Evolutionary conservation across 768 basidiomycete species (phyloP).

Genomic region (Tephrocybe sp.): DNA sequence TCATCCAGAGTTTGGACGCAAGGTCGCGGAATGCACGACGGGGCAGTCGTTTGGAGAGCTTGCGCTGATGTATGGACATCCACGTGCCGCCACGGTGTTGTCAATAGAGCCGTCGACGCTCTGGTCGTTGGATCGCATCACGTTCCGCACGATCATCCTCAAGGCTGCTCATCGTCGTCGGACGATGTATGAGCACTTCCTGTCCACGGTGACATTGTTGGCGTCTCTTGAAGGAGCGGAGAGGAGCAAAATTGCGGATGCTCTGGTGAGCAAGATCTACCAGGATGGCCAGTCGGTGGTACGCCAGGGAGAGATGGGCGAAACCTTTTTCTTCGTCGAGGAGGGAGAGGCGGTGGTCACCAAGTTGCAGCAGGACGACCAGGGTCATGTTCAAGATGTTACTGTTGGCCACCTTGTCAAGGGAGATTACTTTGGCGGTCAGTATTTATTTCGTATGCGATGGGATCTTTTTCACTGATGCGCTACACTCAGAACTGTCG

Average conservation of each 20-base stretch:
- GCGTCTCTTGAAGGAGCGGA: slow-evolving; percentile 85
- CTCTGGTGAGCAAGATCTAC: slow-evolving; percentile 81
- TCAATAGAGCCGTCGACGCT: slow-evolving; percentile 80
- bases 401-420: slow-evolving; percentile 76
- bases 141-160: slow-evolving; percentile 96
- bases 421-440: slow-evolving; percentile 98
- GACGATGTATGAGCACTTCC: slow-evolving; percentile 96
- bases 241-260: slow-evolving; percentile 96
- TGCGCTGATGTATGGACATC: slow-evolving; percentile 97
- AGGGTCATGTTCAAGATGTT: slow-evolving; percentile 61
- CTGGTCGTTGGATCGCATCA: slow-evolving; percentile 96
- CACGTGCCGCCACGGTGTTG: slow-evolving; percentile 91
- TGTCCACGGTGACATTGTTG: slow-evolving; percentile 87
- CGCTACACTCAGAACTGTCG: slow-evolving; percentile 71
- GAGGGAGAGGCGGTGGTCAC: slow-evolving; percentile 89
- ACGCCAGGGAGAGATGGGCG: slow-evolving; percentile 90
- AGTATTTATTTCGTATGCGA: slow-evolving; percentile 22
- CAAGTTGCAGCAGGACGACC: slow-evolving; percentile 63
- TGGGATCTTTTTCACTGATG: neutral
- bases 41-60: slow-evolving; percentile 94
- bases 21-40: slow-evolving; percentile 82
- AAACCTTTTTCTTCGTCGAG: slow-evolving; percentile 97
- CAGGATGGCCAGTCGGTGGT: slow-evolving; percentile 87
- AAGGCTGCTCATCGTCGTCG: slow-evolving; percentile 89
- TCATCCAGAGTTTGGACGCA: slow-evolving; percentile 72